Conservation (phyloP, 139 green algal genomes). For the Astrephomene gubernaculifera region DNA sequence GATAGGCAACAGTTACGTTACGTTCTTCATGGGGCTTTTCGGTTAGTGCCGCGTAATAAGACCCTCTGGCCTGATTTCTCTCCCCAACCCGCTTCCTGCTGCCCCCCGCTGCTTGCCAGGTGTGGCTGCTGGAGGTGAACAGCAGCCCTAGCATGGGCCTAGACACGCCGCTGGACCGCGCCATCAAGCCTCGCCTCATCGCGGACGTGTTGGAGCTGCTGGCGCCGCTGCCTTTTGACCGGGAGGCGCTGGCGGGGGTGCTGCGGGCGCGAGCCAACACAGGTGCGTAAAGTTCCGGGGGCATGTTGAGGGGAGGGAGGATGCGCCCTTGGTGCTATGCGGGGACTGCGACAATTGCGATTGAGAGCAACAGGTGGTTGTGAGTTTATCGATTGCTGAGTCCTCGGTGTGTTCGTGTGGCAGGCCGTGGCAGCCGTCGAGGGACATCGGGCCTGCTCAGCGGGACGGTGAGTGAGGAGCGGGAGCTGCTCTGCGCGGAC, state of each 20-base stretch:
- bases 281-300: not conserved
- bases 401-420: too few species aligned
- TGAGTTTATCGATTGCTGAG: too few species aligned
- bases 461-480: slow-evolving; percentile 50
- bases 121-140: slow-evolving; percentile 84
- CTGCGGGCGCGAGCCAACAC: slow-evolving; percentile 22
- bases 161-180: slow-evolving; percentile 62
- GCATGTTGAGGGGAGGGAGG: too few species aligned
- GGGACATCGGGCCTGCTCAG: slow-evolving; percentile 35
- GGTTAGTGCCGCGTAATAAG: too few species aligned
- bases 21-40: too few species aligned
- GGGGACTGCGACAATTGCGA: too few species aligned
- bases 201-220: slow-evolving; percentile 53
- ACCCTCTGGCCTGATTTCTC: too few species aligned
- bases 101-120: slow-evolving; percentile 3
- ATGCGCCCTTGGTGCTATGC: too few species aligned
- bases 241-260: slow-evolving; percentile 48
- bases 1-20: not conserved
- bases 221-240: slow-evolving; percentile 56
- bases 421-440: slow-evolving; percentile 22
- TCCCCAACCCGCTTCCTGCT: too few species aligned
- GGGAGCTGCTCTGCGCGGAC: slow-evolving; percentile 38
- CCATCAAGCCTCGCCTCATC: slow-evolving; percentile 55
- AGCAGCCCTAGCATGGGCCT: slow-evolving; percentile 68
- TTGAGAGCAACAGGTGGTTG: too few species aligned